These are phyloP conservation scores for Arabidopsis lyrata DNA, from an alignment of 441 rosid species.

Conservation along the genomic window DNA sequence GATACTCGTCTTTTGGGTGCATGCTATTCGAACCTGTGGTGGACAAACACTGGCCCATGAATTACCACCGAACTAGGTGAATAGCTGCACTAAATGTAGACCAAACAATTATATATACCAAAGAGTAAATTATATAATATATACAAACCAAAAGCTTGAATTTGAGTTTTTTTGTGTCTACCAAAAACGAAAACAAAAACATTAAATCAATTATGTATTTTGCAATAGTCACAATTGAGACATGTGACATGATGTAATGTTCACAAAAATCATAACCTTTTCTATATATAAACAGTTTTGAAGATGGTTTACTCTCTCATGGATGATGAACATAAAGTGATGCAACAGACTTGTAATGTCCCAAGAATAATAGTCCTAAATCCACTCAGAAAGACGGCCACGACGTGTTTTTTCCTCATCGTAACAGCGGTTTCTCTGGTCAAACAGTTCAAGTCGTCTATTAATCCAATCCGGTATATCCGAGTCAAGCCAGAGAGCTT, in stretches of 20 bases:
- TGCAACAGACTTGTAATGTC: slow-evolving; percentile 9
- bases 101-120: neutral
- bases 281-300: neutral
- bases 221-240: neutral
- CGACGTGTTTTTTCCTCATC: slow-evolving; percentile 34
- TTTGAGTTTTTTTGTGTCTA: no score
- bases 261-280: neutral
- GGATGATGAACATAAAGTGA: slow-evolving; percentile 4
- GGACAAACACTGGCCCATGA: neutral
- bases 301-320: neutral
- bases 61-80: neutral
- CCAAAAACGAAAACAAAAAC: no score
- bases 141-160: no score
- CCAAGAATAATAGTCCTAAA: slow-evolving; percentile 46
- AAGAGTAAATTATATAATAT: no score
- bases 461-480: slow-evolving; percentile 74
- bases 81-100: neutral
- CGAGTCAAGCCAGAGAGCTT: slow-evolving; percentile 73
- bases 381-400: slow-evolving; percentile 50
- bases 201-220: neutral
- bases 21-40: slow-evolving; percentile 21
- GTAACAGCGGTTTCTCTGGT: slow-evolving; percentile 49
- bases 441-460: slow-evolving; percentile 64
- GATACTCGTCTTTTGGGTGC: neutral
- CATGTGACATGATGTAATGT: neutral